Evolutionary conservation across 257 asterid species (phyloP), one percentile per base, ranked within the genome.

Genomic region (Ballota nigra): DNA sequence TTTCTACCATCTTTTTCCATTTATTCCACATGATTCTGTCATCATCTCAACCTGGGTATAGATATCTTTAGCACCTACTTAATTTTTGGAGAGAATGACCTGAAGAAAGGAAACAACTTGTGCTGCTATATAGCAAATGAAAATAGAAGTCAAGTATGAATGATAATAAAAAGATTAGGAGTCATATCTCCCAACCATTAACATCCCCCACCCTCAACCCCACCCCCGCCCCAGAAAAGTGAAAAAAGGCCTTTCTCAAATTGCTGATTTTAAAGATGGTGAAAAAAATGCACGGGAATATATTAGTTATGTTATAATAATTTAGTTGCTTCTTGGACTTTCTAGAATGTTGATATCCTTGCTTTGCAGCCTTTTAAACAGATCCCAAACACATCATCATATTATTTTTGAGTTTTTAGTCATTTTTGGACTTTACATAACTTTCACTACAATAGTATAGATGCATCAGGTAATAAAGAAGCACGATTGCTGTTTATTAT

Each of bases 251-350:
- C 49, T 33, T 31, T n/a, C 66, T 16, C 26, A 16, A 33, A 60
- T 60, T 8, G 15, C 66, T 60, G 26, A 9, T 31, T 20, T 59
- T 29, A 40, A 36, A 59, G 41, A 5, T 59, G 40, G n/a, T 18
- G 24, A n/a, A 57, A 16, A 60, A 60, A 60, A 29, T 29, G 18
- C 24, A 60, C 13, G 18, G 24, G 24, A 15, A 15, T 28, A 29
- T 23, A 57, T 3, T 57, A 24, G 51, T 23, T 8, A n/a, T n/a
- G n/a, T n/a, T n/a, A n/a, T n/a, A n/a, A n/a, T n/a, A n/a, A 6
- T 73, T 23, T 23, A 59, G 47, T 62, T 51, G 52, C 28, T 71
- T 62, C 33, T 22, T 52, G 65, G 55, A 45, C 63, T 12, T 66
- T 43, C 26, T 45, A 45, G 23, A 43, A 45, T 20, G 38, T n/a